phyloP scores from a whole-genome alignment of 495 filamentous ascomycete genomes.

The Cladorrhinum samala region DNA sequence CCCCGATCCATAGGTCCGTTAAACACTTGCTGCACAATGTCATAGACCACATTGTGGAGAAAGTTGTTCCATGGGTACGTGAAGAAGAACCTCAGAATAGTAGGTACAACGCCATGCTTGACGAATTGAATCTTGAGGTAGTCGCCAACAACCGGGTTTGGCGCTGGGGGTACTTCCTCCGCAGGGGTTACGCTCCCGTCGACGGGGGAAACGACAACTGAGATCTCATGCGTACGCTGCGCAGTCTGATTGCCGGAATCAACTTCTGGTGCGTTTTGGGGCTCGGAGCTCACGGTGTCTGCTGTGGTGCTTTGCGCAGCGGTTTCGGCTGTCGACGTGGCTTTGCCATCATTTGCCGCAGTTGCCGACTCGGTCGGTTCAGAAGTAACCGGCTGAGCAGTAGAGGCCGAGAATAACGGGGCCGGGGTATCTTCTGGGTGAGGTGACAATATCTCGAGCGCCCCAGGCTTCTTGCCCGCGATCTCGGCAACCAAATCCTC shows the following conservation, averaged over 20 bases:
- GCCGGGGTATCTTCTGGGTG: slow-evolving; percentile 63
- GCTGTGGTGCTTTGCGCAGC: not conserved
- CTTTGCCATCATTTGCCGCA: not conserved
- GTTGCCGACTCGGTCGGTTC: not conserved
- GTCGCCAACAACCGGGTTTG: slow-evolving; percentile 89
- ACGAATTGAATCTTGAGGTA: slow-evolving; percentile 96
- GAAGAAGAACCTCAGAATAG: slow-evolving; percentile 97
- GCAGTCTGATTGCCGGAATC: not conserved
- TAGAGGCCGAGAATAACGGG: slow-evolving; percentile 50
- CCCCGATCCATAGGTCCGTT: slow-evolving; percentile 97
- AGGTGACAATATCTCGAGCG: slow-evolving; percentile 34
- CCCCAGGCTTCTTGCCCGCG: not conserved
- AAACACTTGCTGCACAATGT: slow-evolving; percentile 98
- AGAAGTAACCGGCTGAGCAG: not conserved
- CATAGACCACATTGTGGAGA: slow-evolving; percentile 98
- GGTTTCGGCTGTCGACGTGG: not conserved
- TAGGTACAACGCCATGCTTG: slow-evolving; percentile 87
- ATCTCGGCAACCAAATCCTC: not conserved
- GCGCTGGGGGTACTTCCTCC: slow-evolving; percentile 10
- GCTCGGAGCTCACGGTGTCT: not conserved
- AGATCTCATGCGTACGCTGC: slow-evolving; percentile 13
- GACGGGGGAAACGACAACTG: slow-evolving; percentile 12
- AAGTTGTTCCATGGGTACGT: slow-evolving; percentile 99
- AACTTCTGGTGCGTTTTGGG: not conserved
- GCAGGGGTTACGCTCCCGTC: slow-evolving; percentile 10